Evolutionary conservation across 345 rosid species (phyloP).

Genomic region (Lepidium aucheri): DNA sequence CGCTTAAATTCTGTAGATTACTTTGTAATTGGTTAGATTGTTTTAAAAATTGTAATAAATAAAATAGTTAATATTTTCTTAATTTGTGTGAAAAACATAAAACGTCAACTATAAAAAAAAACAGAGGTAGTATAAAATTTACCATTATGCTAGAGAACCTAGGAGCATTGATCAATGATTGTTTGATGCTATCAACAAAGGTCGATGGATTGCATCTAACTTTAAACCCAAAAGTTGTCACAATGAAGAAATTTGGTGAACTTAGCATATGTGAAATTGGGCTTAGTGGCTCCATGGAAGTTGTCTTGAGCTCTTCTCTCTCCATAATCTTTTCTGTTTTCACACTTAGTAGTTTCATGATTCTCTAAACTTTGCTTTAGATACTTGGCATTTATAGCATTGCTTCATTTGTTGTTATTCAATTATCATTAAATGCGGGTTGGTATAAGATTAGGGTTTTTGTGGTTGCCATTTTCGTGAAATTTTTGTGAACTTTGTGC

Average conservation of each 20-base stretch:
- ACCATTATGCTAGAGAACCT: conserved; percentile 63
- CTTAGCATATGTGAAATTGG: neutral
- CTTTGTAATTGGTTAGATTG: no score
- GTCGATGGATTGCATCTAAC: conserved; percentile 26
- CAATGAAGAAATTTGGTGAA: conserved; percentile 25
- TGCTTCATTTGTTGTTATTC: neutral
- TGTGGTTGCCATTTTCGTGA: neutral
- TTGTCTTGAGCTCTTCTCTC: neutral
- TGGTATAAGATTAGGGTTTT: neutral
- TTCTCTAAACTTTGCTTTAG: neutral
- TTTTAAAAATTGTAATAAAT: no score
- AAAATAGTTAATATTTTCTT: no score
- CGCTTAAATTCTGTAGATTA: no score
- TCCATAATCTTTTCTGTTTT: neutral
- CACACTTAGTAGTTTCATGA: neutral
- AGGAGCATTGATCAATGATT: conserved; percentile 52
- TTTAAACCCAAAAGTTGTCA: conserved; percentile 38
- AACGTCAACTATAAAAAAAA: no score
- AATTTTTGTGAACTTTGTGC: neutral
- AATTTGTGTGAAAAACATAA: no score
- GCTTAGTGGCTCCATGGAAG: neutral
- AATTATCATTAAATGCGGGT: neutral
- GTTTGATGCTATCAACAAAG: conserved; percentile 34
- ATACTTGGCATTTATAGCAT: neutral
- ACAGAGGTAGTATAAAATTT: no score